Conservation (phyloP, 2,329 filamentous ascomycete species). For the Pseudogymnoascus sp. region DNA sequence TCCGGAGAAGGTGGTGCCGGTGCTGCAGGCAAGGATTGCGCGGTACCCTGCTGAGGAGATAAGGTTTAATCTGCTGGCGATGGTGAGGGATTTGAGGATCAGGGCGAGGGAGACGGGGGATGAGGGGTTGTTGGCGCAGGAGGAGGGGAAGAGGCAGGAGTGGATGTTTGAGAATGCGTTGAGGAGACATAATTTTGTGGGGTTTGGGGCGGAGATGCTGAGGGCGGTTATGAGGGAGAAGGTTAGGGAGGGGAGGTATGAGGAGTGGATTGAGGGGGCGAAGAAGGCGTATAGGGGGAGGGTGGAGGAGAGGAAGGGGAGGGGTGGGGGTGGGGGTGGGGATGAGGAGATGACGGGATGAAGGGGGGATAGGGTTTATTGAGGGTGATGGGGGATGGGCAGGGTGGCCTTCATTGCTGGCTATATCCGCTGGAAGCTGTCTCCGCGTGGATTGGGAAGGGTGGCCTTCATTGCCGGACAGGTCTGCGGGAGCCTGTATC, state of each 20-base stretch:
- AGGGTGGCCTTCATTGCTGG: background rate
- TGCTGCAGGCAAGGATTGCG: conserved; percentile 73
- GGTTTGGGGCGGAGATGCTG: conserved; percentile 82
- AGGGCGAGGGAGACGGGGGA: conserved; percentile 77
- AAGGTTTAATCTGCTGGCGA: conserved; percentile 89
- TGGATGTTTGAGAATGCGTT: conserved; percentile 97
- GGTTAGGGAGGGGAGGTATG: conserved; percentile 60
- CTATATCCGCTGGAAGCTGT: background rate
- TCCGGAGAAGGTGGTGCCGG: conserved; percentile 72
- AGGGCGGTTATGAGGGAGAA: conserved; percentile 76
- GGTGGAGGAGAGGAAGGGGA: conserved; percentile 20
- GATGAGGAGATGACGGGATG: conserved; percentile 26
- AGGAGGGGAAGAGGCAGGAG: conserved; percentile 73
- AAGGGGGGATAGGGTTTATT: background rate
- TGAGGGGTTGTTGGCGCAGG: conserved; percentile 63
- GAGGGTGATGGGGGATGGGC: background rate
- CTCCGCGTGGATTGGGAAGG: background rate
- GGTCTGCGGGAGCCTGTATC: background rate
- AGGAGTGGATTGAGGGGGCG: conserved; percentile 60
- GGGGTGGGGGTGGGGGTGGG: conserved; percentile 20
- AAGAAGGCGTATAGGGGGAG: conserved; percentile 45
- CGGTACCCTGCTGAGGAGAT: conserved; percentile 85
- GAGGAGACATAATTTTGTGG: conserved; percentile 89
- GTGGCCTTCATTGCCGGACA: background rate
- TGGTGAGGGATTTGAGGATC: conserved; percentile 74